Percentiles rank a stretch among this genome's conserved stretches.
Evolutionary conservation across 495 filamentous ascomycete species (phyloP).

Genomic region (Trypethelium eluteriae): DNA sequence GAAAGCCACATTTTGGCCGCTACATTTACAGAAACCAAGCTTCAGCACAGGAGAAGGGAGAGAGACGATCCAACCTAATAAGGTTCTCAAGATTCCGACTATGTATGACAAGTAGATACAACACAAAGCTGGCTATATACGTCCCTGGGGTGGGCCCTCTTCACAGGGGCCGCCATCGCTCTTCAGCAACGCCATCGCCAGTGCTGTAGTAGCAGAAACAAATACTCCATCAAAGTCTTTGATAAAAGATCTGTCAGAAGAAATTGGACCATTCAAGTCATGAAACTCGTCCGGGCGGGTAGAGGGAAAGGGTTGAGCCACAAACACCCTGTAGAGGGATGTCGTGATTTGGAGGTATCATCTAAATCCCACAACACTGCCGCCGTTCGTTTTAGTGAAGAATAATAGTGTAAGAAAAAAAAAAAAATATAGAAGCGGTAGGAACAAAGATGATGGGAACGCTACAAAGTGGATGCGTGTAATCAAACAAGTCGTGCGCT

Average conservation of each 20-base stretch:
- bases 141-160: too few relatives aligned
- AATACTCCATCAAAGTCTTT: neutral
- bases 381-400: neutral
- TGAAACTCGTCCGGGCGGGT: neutral
- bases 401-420: neutral
- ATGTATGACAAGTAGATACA: neutral
- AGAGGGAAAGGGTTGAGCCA: too few relatives aligned
- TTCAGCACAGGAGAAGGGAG: neutral
- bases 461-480: conserved; percentile 6
- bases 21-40: too few relatives aligned
- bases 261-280: conserved; percentile 1
- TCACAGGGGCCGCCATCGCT: neutral
- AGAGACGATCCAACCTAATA: neutral
- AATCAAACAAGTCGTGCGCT: conserved; percentile 8
- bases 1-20: too few relatives aligned
- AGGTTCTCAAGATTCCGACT: neutral
- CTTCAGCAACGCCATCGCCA: neutral
- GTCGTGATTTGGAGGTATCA: neutral
- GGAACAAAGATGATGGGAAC: neutral
- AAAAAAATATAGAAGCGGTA: too few relatives aligned
- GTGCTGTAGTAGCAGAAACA: neutral
- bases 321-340: too few relatives aligned
- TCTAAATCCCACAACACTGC: neutral
- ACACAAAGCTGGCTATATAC: neutral
- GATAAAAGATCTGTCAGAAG: neutral